Conservation (phyloP, 441 rosid species). For the Viola pubescens region DNA sequence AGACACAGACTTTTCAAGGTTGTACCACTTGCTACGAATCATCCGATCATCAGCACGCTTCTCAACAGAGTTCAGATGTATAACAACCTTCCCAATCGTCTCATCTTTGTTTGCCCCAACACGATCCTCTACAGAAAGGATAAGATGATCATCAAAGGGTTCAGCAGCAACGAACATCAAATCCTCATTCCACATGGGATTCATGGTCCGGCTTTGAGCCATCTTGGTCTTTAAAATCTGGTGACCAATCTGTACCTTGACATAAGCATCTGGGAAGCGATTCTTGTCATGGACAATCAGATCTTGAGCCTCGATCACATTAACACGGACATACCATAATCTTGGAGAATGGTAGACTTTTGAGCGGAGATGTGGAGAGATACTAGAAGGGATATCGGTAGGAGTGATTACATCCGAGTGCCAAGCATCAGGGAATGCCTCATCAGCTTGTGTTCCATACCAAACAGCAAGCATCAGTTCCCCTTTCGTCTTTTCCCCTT, state of each 20-base stretch:
- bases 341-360: conserved; percentile 94
- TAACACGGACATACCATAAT: conserved; percentile 82
- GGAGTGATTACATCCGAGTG: conserved; percentile 70
- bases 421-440: conserved; percentile 83
- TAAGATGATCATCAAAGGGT: conserved; percentile 73
- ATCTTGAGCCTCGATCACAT: conserved; percentile 86
- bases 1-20: conserved; percentile 50
- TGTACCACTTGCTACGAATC: conserved; percentile 52
- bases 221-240: conserved; percentile 65
- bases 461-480: conserved; percentile 91
- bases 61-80: conserved; percentile 44
- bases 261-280: conserved; percentile 56
- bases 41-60: conserved; percentile 62
- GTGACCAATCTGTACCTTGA: conserved; percentile 61
- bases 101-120: conserved; percentile 63
- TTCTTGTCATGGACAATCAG: conserved; percentile 50
- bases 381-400: conserved; percentile 30
- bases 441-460: conserved; percentile 96
- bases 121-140: conserved; percentile 68
- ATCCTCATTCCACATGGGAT: conserved; percentile 83
- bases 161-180: conserved; percentile 81
- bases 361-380: conserved; percentile 51
- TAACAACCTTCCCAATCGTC: conserved; percentile 50
- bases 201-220: conserved; percentile 40
- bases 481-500: conserved; percentile 52